Conservation (phyloP, 495 filamentous ascomycete species). For the Cercophora newfieldiana region DNA sequence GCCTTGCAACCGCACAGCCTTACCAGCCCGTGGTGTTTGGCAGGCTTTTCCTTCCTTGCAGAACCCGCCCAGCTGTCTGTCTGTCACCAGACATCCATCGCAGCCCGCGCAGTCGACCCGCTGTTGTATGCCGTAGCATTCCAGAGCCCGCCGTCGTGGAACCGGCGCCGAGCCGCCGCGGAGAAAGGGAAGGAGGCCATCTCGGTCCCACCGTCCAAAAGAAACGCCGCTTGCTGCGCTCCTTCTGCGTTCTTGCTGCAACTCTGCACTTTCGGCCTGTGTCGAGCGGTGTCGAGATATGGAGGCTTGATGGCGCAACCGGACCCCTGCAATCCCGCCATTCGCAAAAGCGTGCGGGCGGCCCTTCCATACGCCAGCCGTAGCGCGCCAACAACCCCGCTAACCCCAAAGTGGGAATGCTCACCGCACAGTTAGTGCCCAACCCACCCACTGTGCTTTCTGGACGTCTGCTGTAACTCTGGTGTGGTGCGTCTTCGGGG, state of each 20-base stretch:
- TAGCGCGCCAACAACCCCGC: slow-evolving; percentile 7
- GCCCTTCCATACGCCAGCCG: slow-evolving; percentile 18
- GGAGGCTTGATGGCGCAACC: slow-evolving; percentile 24
- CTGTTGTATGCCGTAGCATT: too few species aligned
- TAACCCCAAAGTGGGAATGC: neutral
- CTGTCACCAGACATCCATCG: too few species aligned
- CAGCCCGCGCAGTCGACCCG: too few species aligned
- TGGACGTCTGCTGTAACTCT: neutral
- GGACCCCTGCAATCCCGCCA: slow-evolving; percentile 28
- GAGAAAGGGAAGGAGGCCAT: neutral
- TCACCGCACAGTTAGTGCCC: neutral
- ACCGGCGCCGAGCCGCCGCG: neutral
- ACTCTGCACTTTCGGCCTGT: neutral
- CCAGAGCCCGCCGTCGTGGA: neutral
- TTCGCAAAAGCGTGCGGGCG: slow-evolving; percentile 14
- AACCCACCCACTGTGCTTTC: neutral
- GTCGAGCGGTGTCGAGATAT: neutral
- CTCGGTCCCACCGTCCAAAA: neutral
- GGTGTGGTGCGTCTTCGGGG: neutral
- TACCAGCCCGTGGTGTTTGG: too few species aligned
- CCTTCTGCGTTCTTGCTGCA: neutral
- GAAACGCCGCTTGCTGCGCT: neutral
- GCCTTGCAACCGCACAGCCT: neutral
- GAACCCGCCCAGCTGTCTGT: too few species aligned
- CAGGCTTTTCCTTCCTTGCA: too few species aligned